Base-by-base conservation (phyloP, 1,284 basidiomycete genomes). In the Cryptococcus sp. region DNA sequence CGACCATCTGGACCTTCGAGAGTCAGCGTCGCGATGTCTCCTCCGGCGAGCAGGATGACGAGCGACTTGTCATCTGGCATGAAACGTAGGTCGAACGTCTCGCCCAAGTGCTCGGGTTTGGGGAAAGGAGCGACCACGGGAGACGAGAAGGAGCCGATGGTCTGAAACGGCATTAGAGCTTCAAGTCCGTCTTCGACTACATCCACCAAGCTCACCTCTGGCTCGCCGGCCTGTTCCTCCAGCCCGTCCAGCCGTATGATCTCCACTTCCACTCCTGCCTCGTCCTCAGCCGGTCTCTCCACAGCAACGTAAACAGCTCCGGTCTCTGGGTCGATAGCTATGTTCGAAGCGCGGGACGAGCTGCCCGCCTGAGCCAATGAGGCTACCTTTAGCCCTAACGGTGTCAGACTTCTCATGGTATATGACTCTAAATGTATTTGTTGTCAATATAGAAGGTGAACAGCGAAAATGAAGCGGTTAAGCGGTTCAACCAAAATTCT, bases 11-110 rank as follows among this genome's bases (percentile, higher is more conserved):
- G 57, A 5, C 63, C 58, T 45, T 73, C 72, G 22, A 89, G 66
- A 11, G 82, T 75, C 43, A 88, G 75, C 22, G 85, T 85, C 3
- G 85, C 85, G 56, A 95, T 90, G 68, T 93, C 91, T 49, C 92
- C 92, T 5, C 85, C 84, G 5, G 85, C 82, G 61, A 87, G 84
- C 16, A 93, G 82, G 13, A 87, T 73, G 10, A 83, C 84, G 11
- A 93, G 77, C 3, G 82, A 81, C 56, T 85, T 80, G 41, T 82
- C 82, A 63, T 93, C 91, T 13, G 86, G 80, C 20, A 91, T 79
- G 53, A 88, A 83, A 53, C 82, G 83, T 57, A 92, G 78, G 38
- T 84, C 83, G 19, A 88, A 76, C 15, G 88, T 81, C 69, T 88
- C 83, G 27, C 55, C 78, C 59, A 59, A 45, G 67, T 67, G 56